Conservation (phyloP, 1,284 basidiomycete species). For the Golubevia sp. region DNA sequence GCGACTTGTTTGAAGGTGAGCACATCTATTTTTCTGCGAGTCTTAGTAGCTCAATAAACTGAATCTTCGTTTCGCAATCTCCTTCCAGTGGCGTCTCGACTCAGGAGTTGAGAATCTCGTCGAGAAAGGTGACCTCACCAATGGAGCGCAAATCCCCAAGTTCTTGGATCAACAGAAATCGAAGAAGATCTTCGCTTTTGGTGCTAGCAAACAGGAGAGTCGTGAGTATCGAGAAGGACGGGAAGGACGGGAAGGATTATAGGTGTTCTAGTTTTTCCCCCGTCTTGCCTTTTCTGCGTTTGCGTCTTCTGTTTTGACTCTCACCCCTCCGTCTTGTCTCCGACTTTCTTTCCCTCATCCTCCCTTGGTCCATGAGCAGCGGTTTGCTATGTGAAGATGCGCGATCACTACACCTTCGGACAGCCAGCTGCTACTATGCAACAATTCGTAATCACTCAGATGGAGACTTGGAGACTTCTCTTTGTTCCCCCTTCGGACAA, state of each 20-base stretch:
- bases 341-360: constrained; percentile 2
- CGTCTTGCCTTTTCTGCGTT: background rate
- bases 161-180: constrained; percentile 2
- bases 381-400: constrained; percentile 17
- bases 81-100: constrained; percentile 1
- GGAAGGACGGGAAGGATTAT: too few relatives aligned
- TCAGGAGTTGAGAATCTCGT: constrained; percentile 21
- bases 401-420: constrained; percentile 8
- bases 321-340: background rate
- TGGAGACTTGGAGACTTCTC: background rate
- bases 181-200: background rate
- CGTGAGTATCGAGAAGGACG: background rate
- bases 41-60: too few relatives aligned
- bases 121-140: constrained; percentile 11
- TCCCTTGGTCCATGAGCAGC: too few relatives aligned
- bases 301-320: background rate
- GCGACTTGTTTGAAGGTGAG: background rate
- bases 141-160: constrained; percentile 1
- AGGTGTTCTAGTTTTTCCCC: too few relatives aligned
- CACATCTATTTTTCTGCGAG: too few relatives aligned
- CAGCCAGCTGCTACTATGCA: constrained; percentile 21
- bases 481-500: background rate
- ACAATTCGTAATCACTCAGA: constrained; percentile 14
- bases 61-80: too few relatives aligned
- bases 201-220: background rate